Conservation (phyloP, 2,329 filamentous ascomycete species). For the Pyrenophora graminea region DNA sequence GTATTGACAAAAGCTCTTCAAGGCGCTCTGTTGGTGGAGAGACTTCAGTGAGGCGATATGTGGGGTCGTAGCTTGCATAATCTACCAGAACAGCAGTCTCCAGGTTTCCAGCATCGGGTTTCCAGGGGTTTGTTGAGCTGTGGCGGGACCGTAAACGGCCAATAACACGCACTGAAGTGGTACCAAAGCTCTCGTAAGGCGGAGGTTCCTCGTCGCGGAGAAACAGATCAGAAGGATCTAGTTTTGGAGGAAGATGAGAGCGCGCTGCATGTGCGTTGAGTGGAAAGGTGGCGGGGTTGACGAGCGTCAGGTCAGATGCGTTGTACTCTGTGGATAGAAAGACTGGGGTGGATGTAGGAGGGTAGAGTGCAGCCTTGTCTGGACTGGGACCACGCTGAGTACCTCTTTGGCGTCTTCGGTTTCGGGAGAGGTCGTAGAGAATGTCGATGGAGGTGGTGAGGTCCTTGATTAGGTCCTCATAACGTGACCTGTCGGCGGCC, state of each 20-base stretch:
- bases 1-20: constrained; percentile 45
- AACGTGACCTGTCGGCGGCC: constrained; percentile 73
- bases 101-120: constrained; percentile 40
- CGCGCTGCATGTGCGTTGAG: constrained; percentile 26
- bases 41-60: constrained; percentile 54
- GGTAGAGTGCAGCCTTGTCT: constrained; percentile 27
- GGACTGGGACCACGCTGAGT: constrained; percentile 22
- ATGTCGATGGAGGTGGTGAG: constrained; percentile 79
- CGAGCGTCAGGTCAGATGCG: constrained; percentile 50
- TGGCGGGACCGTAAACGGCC: constrained; percentile 48
- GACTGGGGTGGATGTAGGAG: constrained; percentile 23
- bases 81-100: constrained; percentile 69
- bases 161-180: constrained; percentile 52
- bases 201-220: constrained; percentile 55
- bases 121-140: constrained; percentile 46
- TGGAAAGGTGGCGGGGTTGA: constrained; percentile 47
- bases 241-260: constrained; percentile 47
- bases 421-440: constrained; percentile 74
- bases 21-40: constrained; percentile 52
- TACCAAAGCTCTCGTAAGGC: constrained; percentile 54
- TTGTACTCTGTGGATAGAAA: constrained; percentile 44
- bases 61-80: constrained; percentile 61
- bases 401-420: constrained; percentile 54
- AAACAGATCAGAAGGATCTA: constrained; percentile 49
- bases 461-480: constrained; percentile 74